Percentiles rank a stretch among this genome's conserved stretches.
These are phyloP conservation scores for Collybiopsis luxurians DNA, from an alignment of 768 basidiomycete genomes.

Conservation along the genomic window DNA sequence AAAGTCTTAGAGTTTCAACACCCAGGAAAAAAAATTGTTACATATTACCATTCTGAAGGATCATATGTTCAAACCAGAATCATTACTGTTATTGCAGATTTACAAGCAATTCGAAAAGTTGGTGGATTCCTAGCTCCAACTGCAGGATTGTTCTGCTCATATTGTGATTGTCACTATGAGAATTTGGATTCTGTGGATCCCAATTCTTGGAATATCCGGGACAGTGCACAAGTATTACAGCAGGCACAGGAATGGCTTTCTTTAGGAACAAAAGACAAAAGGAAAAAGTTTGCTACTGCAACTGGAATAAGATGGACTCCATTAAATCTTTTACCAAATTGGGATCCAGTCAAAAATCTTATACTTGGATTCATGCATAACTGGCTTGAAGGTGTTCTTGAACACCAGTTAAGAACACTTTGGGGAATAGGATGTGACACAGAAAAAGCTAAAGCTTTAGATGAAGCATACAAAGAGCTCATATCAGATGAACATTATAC, in stretches of 20 bases:
- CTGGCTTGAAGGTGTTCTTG: conserved; percentile 15
- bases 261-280: background rate
- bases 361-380: conserved; percentile 22
- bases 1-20: conserved; percentile 12
- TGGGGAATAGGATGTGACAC: conserved; percentile 16
- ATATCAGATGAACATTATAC: background rate
- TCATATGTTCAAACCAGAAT: conserved; percentile 12
- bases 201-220: background rate
- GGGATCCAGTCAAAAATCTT: conserved; percentile 15
- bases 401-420: conserved; percentile 13
- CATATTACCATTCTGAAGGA: conserved; percentile 13
- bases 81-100: conserved; percentile 22
- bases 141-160: conserved; percentile 21
- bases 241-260: conserved; percentile 7
- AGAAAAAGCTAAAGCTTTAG: background rate
- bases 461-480: background rate
- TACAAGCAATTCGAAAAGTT: conserved; percentile 20
- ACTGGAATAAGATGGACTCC: conserved; percentile 17
- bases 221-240: background rate
- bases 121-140: conserved; percentile 16
- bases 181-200: conserved; percentile 19
- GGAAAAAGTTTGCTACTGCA: background rate
- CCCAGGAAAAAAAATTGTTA: conserved; percentile 11
- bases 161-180: conserved; percentile 9
- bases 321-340: conserved; percentile 14